These are phyloP conservation scores for Moniliophthora roreri DNA, from an alignment of 1,284 basidiomycete genomes.

Conservation along the genomic window DNA sequence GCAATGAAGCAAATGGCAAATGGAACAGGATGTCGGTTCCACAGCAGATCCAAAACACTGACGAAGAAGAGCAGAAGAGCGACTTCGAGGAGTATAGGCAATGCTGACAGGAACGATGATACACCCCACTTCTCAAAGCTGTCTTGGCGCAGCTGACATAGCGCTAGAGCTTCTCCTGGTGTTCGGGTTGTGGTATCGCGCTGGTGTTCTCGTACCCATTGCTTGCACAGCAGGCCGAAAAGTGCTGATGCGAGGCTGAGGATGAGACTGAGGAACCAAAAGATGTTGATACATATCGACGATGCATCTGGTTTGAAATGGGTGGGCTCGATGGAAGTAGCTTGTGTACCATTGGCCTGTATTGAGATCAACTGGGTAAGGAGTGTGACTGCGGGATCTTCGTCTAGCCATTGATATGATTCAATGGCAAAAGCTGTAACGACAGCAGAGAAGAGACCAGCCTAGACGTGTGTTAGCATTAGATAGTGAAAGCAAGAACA, in stretches of 20 bases:
- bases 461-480: no score
- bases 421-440: conserved; percentile 9
- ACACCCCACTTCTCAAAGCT: conserved; percentile 1
- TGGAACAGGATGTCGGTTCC: conserved; percentile 1
- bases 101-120: neutral
- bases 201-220: conserved; percentile 11
- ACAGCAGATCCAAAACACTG: conserved; percentile 4
- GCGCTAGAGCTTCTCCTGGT: neutral
- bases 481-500: no score
- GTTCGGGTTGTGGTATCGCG: conserved; percentile 4
- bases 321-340: neutral
- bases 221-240: conserved; percentile 10
- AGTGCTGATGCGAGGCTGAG: conserved; percentile 8
- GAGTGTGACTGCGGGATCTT: neutral
- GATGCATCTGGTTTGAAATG: neutral
- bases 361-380: neutral
- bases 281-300: neutral
- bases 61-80: conserved; percentile 5
- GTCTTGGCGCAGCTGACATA: neutral
- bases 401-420: conserved; percentile 3
- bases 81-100: conserved; percentile 1
- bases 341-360: neutral
- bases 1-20: neutral
- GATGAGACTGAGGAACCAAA: conserved; percentile 12
- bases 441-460: conserved; percentile 4